Percentiles rank a stretch among this genome's conserved stretches.
Conservation (phyloP, 169 alveolate species). For the Eimeria brunetti region DNA sequence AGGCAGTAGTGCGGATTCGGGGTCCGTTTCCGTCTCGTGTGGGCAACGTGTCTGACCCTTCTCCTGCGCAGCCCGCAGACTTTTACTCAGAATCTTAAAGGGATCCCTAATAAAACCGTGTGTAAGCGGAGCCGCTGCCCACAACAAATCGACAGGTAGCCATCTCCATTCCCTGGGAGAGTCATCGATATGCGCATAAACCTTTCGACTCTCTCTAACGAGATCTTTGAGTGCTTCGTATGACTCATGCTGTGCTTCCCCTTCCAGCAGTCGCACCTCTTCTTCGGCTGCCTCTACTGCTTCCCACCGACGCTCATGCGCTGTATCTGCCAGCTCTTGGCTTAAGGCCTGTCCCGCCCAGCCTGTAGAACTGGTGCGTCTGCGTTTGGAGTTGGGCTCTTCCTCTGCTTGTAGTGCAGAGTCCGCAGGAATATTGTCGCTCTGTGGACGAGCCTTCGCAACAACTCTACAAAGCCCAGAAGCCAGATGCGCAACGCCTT, state of each 20-base stretch:
- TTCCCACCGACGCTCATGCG: conserved; percentile 58
- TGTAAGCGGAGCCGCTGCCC: conserved; percentile 60
- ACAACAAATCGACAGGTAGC: conserved; percentile 45
- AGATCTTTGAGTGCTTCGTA: neutral
- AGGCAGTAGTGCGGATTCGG: neutral
- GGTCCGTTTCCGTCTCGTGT: neutral
- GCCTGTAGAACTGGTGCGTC: neutral
- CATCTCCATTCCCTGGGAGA: conserved; percentile 37
- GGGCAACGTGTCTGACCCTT: neutral
- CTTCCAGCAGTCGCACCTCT: neutral
- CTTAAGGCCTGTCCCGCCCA: neutral
- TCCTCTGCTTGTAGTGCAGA: neutral
- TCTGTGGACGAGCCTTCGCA: neutral
- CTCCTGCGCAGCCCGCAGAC: conserved; percentile 24
- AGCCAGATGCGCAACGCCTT: neutral
- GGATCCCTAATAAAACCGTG: conserved; percentile 34
- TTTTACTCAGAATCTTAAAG: neutral
- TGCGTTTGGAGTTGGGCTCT: conserved; percentile 33
- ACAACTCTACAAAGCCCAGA: conserved; percentile 18
- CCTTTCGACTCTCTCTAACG: conserved; percentile 35
- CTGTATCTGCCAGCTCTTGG: neutral
- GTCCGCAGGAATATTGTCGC: neutral
- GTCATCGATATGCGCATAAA: neutral
- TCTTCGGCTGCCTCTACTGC: conserved; percentile 46
- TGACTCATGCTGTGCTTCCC: neutral